These are phyloP conservation scores for Penstemon eatonii DNA, from an alignment of 257 asterid genomes.

Conservation along the genomic window DNA sequence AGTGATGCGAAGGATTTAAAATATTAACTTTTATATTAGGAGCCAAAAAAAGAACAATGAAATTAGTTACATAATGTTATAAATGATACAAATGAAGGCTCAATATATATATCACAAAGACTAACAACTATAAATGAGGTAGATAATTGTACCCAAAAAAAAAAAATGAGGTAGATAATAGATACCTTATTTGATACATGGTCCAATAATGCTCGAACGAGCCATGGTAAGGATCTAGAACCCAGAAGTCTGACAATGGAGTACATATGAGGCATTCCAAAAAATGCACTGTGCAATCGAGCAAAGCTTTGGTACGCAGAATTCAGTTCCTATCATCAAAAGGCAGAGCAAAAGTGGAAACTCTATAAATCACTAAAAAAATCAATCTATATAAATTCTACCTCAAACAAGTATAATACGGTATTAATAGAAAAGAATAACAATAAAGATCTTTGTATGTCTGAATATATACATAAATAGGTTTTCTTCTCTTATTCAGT, in stretches of 20 bases:
- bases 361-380: constrained; percentile 6
- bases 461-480: too few relatives aligned
- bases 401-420: too few relatives aligned
- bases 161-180: constrained; percentile 20
- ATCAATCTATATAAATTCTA: constrained; percentile 2
- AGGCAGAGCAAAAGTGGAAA: constrained; percentile 22
- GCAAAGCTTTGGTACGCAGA: constrained; percentile 96
- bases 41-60: constrained; percentile 12
- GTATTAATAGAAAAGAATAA: too few relatives aligned
- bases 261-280: constrained; percentile 94
- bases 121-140: not conserved
- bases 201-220: constrained; percentile 90
- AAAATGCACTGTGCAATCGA: constrained; percentile 84
- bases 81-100: constrained; percentile 22
- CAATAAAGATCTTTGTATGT: too few relatives aligned
- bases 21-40: not conserved
- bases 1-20: constrained; percentile 24
- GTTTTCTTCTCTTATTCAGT: too few relatives aligned
- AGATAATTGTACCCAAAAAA: too few relatives aligned
- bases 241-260: constrained; percentile 87
- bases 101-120: constrained; percentile 5
- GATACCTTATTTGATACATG: constrained; percentile 88
- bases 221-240: constrained; percentile 96
- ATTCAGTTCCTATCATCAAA: constrained; percentile 68
- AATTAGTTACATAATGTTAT: constrained; percentile 1